These are phyloP conservation scores for Xylariaceae sp. DNA, from an alignment of 2,329 filamentous ascomycete genomes.

Conservation along the genomic window DNA sequence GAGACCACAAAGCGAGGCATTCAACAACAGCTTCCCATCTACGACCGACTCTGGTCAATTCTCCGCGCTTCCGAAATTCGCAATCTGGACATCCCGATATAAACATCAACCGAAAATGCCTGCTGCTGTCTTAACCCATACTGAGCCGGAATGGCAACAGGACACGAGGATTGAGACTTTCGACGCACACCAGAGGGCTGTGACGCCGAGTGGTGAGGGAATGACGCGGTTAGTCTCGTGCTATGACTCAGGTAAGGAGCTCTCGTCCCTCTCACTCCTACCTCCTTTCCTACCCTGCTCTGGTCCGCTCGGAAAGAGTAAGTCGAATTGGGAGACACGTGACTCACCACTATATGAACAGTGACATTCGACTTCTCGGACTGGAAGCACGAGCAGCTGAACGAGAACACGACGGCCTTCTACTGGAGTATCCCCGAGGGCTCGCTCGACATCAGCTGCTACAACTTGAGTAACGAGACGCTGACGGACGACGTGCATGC, in stretches of 20 bases:
- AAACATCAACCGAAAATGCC: conserved; percentile 9
- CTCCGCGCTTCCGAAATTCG: no score
- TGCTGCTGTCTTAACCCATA: conserved; percentile 9
- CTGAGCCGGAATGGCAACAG: conserved; percentile 12
- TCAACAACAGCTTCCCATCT: no score
- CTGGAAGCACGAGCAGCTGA: conserved; percentile 15
- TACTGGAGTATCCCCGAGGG: conserved; percentile 11
- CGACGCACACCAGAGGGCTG: conserved; percentile 11
- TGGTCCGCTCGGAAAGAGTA: no score
- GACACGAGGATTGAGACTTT: conserved; percentile 12
- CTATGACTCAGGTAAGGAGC: conserved; percentile 15
- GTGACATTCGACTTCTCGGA: conserved; percentile 19
- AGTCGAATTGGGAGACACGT: neutral
- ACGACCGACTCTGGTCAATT: no score
- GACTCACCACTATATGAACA: conserved; percentile 1
- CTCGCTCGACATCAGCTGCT: conserved; percentile 17
- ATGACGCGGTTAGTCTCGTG: conserved; percentile 12
- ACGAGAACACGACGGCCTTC: conserved; percentile 16
- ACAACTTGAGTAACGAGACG: conserved; percentile 13
- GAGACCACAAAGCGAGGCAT: no score
- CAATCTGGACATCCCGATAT: no score
- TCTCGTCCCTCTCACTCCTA: neutral
- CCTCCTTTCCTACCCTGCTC: no score
- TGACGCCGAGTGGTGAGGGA: conserved; percentile 10
- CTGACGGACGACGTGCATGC: conserved; percentile 13